Percentiles rank a stretch among this genome's conserved stretches.
Evolutionary conservation across 1,284 basidiomycete species (phyloP).

Genomic region (Porogramme epimiltina): DNA sequence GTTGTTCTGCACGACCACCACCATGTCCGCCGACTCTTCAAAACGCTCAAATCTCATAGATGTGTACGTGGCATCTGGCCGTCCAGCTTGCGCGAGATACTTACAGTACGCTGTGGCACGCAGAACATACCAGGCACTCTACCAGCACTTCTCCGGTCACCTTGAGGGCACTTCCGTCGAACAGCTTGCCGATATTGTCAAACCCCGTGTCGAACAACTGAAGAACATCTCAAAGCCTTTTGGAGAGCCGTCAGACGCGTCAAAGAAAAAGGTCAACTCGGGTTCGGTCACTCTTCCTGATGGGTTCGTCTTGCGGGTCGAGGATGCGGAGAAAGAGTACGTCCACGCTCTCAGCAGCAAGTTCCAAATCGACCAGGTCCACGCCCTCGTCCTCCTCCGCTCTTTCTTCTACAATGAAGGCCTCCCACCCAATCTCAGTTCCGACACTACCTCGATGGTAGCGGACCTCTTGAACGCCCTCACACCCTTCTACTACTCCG

Average conservation of each 20-base stretch:
- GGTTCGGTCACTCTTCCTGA: constrained; percentile 68
- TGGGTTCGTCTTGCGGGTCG: constrained; percentile 59
- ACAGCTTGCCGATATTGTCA: constrained; percentile 59
- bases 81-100: background rate
- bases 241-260: constrained; percentile 66
- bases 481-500: constrained; percentile 79
- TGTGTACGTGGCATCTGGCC: constrained; percentile 42
- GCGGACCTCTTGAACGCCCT: constrained; percentile 71
- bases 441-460: constrained; percentile 47
- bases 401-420: constrained; percentile 83
- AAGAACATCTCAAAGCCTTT: constrained; percentile 60
- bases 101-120: background rate
- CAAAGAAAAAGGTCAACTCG: constrained; percentile 63
- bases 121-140: constrained; percentile 70
- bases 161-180: constrained; percentile 57
- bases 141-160: constrained; percentile 58
- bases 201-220: constrained; percentile 57
- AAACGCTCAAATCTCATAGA: constrained; percentile 57
- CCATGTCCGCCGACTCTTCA: constrained; percentile 45
- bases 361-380: constrained; percentile 77
- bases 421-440: constrained; percentile 51
- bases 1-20: constrained; percentile 19
- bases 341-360: constrained; percentile 67
- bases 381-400: constrained; percentile 70
- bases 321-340: constrained; percentile 68